phyloP scores from a whole-genome alignment of 2,329 filamentous ascomycete genomes.

The Claviceps quebecensis region DNA sequence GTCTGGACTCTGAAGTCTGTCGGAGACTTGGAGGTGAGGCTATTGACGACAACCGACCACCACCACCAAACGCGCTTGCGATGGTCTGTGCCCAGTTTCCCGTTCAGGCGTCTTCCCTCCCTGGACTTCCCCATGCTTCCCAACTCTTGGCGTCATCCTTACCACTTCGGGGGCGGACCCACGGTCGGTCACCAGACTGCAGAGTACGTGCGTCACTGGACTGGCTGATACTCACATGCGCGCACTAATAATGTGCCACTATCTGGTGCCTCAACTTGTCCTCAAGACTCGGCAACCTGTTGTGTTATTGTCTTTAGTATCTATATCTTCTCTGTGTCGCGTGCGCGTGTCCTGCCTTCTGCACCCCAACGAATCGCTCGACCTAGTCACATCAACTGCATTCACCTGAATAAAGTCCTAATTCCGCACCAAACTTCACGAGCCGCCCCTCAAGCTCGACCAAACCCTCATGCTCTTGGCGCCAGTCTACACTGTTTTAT shows the following conservation, averaged over 20 bases:
- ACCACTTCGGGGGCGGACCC: background rate
- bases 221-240: background rate
- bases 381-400: background rate
- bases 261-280: too few relatives aligned
- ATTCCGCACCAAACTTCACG: background rate
- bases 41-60: background rate
- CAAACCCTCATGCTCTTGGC: too few relatives aligned
- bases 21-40: background rate
- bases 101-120: background rate
- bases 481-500: background rate
- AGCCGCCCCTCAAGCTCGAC: background rate
- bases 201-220: background rate
- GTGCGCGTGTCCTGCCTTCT: background rate
- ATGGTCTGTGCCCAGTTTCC: background rate
- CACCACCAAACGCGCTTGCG: too few relatives aligned
- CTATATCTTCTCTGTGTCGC: background rate
- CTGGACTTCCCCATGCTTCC: background rate
- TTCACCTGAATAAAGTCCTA: background rate
- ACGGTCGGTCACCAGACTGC: constrained; percentile 1
- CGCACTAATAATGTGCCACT: too few relatives aligned
- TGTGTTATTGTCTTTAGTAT: background rate
- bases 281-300: too few relatives aligned
- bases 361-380: background rate
- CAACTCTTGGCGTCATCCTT: background rate
- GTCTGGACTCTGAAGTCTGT: too few relatives aligned